Base-by-base conservation (phyloP, 257 asterid genomes). In the Agastache rugosa region DNA sequence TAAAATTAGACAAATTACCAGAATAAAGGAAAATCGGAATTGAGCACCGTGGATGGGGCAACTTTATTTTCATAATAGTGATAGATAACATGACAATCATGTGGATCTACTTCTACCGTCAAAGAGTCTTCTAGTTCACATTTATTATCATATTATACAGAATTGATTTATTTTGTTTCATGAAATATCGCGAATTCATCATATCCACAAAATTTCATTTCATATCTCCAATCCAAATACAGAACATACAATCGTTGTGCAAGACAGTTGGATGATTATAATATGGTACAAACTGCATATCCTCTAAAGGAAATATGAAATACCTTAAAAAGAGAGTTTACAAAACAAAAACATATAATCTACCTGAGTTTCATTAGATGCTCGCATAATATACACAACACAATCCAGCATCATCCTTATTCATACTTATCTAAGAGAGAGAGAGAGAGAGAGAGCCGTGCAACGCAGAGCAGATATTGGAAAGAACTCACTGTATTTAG, bases 271-370 rank as follows among this genome's bases (percentile, higher is more conserved):
- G 53, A 63, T 50, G 54, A 35, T 25, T 8, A 53, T 20, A 39
- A 23, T 61, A 54, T n/a, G 54, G 29, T 61, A 75, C 79, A 56
- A 75, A 66, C 39, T 58, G 54, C 62, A 67, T 16, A 75, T 67
- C 69, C 62, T 44, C 61, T 42, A 17, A 41, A 41, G 16, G 66
- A 56, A 29, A 67, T 54, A 50, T n/a, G 20, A 29, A 29, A 56
- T 45, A 31, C 34, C 29, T 45, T 25, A 44, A 64, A 65, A 50
- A 16, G 6, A 31, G 25, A 61, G 48, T 15, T 64, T 5, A 3
- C 6, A 11, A 39, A 54, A 27, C 31, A 27, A 27, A 42, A 64
- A 27, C 65, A 53, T 12, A 22, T 25, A 53, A 54, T 69, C 63
- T 16, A 74, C 59, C 72, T 22, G 14, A 47, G 11, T 58, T 8